phyloP scores from a whole-genome alignment of 2,329 filamentous ascomycete genomes.

The Xylariales sp. region DNA sequence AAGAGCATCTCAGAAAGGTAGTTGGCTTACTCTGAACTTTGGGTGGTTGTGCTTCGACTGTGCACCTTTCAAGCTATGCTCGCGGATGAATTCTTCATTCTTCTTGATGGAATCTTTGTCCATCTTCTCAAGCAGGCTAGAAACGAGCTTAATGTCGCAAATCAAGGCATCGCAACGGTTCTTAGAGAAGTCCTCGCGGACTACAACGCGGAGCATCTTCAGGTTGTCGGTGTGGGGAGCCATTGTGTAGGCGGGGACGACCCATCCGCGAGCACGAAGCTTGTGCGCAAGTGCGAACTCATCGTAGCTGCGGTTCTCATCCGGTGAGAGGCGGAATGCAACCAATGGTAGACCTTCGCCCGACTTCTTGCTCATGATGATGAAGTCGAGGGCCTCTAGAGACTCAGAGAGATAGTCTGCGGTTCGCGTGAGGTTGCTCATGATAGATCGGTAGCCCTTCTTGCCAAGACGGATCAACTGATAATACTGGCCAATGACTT shows the following conservation, averaged over 20 bases:
- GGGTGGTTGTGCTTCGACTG: conserved; percentile 49
- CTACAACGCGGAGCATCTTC: conserved; percentile 89
- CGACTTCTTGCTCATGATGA: conserved; percentile 78
- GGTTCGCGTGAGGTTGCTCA: conserved; percentile 86
- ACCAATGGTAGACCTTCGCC: conserved; percentile 84
- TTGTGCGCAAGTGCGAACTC: conserved; percentile 80
- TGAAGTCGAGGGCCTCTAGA: conserved; percentile 71
- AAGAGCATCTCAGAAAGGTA: background rate
- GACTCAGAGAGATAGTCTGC: conserved; percentile 79
- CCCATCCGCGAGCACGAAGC: conserved; percentile 82
- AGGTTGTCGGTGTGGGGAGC: conserved; percentile 77
- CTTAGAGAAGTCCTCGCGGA: conserved; percentile 86
- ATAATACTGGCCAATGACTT: conserved; percentile 97
- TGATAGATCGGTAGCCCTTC: conserved; percentile 86
- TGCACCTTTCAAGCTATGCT: conserved; percentile 48
- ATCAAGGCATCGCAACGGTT: conserved; percentile 76
- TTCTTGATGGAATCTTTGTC: conserved; percentile 66
- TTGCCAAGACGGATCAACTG: conserved; percentile 93
- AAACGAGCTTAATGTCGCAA: conserved; percentile 71
- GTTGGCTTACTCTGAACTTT: conserved; percentile 42
- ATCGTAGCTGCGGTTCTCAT: conserved; percentile 59
- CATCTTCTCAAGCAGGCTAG: conserved; percentile 67
- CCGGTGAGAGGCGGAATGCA: conserved; percentile 71
- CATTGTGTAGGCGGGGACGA: conserved; percentile 96
- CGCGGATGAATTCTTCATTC: conserved; percentile 61